These are phyloP conservation scores for Annulohypoxylon truncatum DNA, from an alignment of 2,329 filamentous ascomycete genomes.

Conservation along the genomic window DNA sequence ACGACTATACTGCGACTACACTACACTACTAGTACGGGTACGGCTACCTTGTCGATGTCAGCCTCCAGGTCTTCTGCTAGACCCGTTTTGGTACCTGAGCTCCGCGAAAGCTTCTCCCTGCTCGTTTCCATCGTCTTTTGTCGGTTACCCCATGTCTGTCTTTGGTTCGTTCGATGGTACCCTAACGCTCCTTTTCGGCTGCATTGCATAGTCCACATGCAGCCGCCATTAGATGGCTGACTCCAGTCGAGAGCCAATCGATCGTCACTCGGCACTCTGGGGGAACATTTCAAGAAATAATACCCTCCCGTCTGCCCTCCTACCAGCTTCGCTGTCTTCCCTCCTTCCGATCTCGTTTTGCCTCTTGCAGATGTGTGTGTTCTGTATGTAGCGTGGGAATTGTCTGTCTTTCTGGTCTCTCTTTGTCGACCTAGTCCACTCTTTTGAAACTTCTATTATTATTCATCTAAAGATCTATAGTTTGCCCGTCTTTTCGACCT, in stretches of 20 bases:
- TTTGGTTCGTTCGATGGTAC: constrained; percentile 36
- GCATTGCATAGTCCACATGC: constrained; percentile 48
- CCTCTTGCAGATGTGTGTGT: constrained; percentile 42
- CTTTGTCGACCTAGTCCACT: constrained; percentile 41
- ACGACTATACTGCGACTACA: too few species aligned
- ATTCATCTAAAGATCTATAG: constrained; percentile 39
- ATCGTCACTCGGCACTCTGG: constrained; percentile 41
- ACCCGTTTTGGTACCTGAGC: constrained; percentile 34
- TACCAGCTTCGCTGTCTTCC: constrained; percentile 41
- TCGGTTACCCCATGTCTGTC: constrained; percentile 9
- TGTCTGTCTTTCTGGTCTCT: constrained; percentile 38
- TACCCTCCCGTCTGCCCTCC: constrained; percentile 43
- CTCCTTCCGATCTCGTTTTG: constrained; percentile 42
- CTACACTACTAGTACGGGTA: too few species aligned
- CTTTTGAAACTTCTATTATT: constrained; percentile 40
- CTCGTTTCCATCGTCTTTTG: constrained; percentile 8
- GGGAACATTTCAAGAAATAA: constrained; percentile 47
- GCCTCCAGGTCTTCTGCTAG: constrained; percentile 32
- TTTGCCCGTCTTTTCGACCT: constrained; percentile 37
- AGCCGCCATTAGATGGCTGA: constrained; percentile 45
- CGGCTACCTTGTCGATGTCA: constrained; percentile 38
- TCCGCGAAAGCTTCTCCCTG: constrained; percentile 34
- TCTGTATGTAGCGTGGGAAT: constrained; percentile 42
- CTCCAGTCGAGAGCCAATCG: constrained; percentile 48
- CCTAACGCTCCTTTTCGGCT: constrained; percentile 47